Conservation (phyloP, 2,329 filamentous ascomycete genomes). For the Trichophyton verrucosum region DNA sequence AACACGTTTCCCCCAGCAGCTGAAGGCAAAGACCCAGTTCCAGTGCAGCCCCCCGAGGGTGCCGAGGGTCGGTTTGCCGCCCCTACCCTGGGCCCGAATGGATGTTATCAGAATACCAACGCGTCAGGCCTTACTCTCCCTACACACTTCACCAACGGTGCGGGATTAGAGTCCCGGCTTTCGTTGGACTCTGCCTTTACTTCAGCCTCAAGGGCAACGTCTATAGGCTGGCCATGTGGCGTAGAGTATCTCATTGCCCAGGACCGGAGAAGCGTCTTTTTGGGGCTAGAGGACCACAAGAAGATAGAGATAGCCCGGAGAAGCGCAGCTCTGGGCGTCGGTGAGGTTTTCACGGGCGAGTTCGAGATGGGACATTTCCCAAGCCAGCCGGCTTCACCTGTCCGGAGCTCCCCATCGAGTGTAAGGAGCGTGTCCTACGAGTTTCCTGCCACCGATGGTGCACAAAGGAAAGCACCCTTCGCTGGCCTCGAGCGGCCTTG, state of each 20-base stretch:
- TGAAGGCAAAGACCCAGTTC: constrained; percentile 37
- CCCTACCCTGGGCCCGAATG: constrained; percentile 53
- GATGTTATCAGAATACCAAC: constrained; percentile 57
- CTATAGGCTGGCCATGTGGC: constrained; percentile 53
- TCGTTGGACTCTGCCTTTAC: constrained; percentile 58
- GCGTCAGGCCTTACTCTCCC: constrained; percentile 52
- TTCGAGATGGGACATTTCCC: background rate
- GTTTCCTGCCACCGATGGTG: constrained; percentile 17
- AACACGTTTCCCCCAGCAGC: constrained; percentile 57
- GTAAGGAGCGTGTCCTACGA: constrained; percentile 1
- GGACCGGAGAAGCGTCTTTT: constrained; percentile 39
- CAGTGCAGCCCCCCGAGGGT: constrained; percentile 59
- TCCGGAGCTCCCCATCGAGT: background rate
- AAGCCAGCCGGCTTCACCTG: background rate
- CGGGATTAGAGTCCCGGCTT: constrained; percentile 41
- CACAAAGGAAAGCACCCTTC: constrained; percentile 20
- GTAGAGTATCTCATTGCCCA: constrained; percentile 71
- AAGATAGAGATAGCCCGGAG: constrained; percentile 59
- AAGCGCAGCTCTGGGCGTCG: background rate
- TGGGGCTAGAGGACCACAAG: constrained; percentile 62
- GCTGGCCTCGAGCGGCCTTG: constrained; percentile 22
- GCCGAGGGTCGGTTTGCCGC: constrained; percentile 70
- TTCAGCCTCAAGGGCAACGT: constrained; percentile 40
- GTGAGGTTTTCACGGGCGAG: background rate
- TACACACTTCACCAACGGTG: constrained; percentile 34